Percentiles rank a stretch among this genome's conserved stretches.
These are phyloP conservation scores for Escovopsis sp. DNA, from an alignment of 2,329 filamentous ascomycete species.

Conservation along the genomic window DNA sequence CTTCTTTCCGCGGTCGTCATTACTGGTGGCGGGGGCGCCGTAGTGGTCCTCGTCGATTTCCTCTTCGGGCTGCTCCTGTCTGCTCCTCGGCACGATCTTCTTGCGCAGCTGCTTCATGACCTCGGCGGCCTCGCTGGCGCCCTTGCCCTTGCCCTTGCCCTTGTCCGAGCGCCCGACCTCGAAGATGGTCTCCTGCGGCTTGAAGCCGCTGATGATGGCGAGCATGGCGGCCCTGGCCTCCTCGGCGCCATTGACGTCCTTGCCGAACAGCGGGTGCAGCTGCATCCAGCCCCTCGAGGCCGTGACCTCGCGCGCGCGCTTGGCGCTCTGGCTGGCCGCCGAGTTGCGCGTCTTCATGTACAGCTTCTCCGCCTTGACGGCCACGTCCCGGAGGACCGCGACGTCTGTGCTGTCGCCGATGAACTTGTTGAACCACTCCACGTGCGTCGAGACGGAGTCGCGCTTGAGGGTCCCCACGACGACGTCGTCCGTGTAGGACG, in stretches of 20 bases:
- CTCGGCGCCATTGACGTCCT: slow-evolving; percentile 50
- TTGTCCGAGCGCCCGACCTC: slow-evolving; percentile 70
- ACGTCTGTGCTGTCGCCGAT: slow-evolving; percentile 65
- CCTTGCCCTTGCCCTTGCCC: slow-evolving; percentile 21
- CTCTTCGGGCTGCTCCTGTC: slow-evolving; percentile 22
- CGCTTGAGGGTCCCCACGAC: slow-evolving; percentile 65
- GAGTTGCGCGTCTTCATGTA: slow-evolving; percentile 84
- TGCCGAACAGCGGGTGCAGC: slow-evolving; percentile 67
- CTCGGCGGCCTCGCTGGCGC: slow-evolving; percentile 46
- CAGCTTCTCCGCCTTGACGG: slow-evolving; percentile 78
- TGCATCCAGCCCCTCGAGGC: slow-evolving; percentile 55
- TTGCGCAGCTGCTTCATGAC: slow-evolving; percentile 60
- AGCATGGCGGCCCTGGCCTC: slow-evolving; percentile 73
- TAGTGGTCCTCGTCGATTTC: slow-evolving; percentile 19
- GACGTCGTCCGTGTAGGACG: slow-evolving; percentile 69
- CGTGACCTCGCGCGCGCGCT: slow-evolving; percentile 67
- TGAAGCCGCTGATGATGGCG: slow-evolving; percentile 73
- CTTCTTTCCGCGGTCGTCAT: slow-evolving; percentile 2
- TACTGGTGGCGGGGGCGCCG: slow-evolving; percentile 5
- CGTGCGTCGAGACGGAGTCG: slow-evolving; percentile 56
- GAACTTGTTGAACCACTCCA: slow-evolving; percentile 73
- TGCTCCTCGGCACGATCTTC: slow-evolving; percentile 47
- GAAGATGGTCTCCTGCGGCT: slow-evolving; percentile 90
- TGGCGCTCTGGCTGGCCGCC: slow-evolving; percentile 80
- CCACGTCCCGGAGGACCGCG: slow-evolving; percentile 52